Conservation (phyloP, 1,284 basidiomycete species). For the Neolentinus lepideus region DNA sequence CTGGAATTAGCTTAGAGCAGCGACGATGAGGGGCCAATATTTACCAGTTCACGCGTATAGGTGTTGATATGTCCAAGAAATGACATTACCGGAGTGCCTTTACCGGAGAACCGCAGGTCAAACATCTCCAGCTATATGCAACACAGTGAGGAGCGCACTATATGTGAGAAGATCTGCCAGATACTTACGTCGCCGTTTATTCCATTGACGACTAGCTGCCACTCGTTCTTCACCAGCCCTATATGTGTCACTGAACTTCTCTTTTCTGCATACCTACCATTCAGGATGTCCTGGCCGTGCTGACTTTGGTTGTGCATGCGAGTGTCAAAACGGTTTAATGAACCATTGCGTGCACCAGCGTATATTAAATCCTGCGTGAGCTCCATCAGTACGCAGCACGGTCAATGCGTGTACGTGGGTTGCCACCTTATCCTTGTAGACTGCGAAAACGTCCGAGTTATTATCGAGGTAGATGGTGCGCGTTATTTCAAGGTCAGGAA, state of each 20-base stretch:
- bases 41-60: slow-evolving; percentile 42
- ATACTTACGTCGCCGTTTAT: slow-evolving; percentile 49
- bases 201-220: slow-evolving; percentile 48
- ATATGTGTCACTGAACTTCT: slow-evolving; percentile 45
- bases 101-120: slow-evolving; percentile 51
- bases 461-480: slow-evolving; percentile 33
- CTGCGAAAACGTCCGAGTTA: slow-evolving; percentile 53
- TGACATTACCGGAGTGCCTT: slow-evolving; percentile 32
- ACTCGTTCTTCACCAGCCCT: slow-evolving; percentile 37
- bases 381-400: slow-evolving; percentile 1
- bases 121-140: slow-evolving; percentile 48
- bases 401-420: not conserved
- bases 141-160: slow-evolving; percentile 1
- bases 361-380: slow-evolving; percentile 43
- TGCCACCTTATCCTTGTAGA: slow-evolving; percentile 42
- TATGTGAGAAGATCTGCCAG: not conserved
- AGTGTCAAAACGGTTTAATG: slow-evolving; percentile 51
- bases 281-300: slow-evolving; percentile 32
- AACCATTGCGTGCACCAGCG: slow-evolving; percentile 56
- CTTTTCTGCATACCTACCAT: slow-evolving; percentile 22
- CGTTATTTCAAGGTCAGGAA: slow-evolving; percentile 40
- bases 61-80: slow-evolving; percentile 53
- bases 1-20: too few species aligned
- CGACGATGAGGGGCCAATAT: not conserved
- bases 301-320: slow-evolving; percentile 31